These are phyloP conservation scores for Avena sativa DNA, from an alignment of 176 grass and related monocot species.

Conservation along the genomic window DNA sequence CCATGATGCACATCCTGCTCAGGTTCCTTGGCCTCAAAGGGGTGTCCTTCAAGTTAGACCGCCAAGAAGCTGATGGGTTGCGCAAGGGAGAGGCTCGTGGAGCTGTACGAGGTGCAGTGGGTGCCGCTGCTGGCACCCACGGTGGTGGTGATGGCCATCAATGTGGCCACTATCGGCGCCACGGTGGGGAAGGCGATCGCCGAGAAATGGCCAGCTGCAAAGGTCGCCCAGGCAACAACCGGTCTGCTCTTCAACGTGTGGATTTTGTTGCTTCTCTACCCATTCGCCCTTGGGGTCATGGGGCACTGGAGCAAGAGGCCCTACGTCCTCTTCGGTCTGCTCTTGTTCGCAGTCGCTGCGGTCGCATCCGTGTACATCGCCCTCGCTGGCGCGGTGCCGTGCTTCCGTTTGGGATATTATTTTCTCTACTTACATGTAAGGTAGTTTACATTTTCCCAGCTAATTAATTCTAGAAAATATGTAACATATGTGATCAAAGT, in stretches of 20 bases:
- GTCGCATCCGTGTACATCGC: background rate
- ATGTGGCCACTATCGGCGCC: background rate
- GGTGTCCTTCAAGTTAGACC: too few species aligned
- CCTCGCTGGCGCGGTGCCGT: background rate
- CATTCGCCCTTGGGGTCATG: background rate
- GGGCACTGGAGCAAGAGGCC: background rate
- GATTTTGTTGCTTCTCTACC: background rate
- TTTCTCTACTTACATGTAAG: too few species aligned
- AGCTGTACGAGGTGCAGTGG: background rate
- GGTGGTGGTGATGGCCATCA: background rate
- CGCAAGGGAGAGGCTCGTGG: background rate
- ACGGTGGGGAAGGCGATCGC: background rate
- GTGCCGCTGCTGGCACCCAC: background rate
- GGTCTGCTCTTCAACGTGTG: background rate
- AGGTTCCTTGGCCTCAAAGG: too few species aligned
- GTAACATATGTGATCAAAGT: background rate
- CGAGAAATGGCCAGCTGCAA: background rate
- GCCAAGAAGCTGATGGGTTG: too few species aligned
- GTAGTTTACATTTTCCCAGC: background rate
- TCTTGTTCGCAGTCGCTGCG: background rate
- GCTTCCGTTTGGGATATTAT: background rate
- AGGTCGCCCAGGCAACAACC: background rate
- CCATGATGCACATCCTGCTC: too few species aligned
- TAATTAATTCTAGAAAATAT: background rate
- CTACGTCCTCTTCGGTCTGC: background rate